A percentile compares a stretch with the other conserved stretches of the same genome.
These are phyloP conservation scores for Talaromyces albobiverticillius DNA, from an alignment of 2,329 filamentous ascomycete species.

Conservation along the genomic window DNA sequence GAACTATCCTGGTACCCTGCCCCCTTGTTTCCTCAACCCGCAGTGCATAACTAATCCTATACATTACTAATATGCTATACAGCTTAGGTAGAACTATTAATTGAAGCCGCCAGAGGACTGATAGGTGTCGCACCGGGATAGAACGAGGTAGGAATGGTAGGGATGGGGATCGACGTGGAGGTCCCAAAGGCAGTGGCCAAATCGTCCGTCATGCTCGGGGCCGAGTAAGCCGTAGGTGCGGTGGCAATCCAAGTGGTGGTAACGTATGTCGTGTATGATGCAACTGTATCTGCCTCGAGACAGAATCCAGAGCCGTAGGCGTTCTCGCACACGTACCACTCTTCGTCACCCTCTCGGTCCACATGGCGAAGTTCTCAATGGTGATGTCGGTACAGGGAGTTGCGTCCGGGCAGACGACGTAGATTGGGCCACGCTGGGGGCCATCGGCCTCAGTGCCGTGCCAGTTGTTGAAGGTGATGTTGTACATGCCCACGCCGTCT, in stretches of 20 bases:
- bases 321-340: constrained; percentile 48
- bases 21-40: too few relatives aligned
- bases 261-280: constrained; percentile 19
- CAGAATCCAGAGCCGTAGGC: constrained; percentile 51
- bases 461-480: constrained; percentile 57
- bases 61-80: too few relatives aligned
- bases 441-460: constrained; percentile 53
- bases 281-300: constrained; percentile 31
- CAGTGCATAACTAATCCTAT: too few relatives aligned
- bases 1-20: too few relatives aligned
- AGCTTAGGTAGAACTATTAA: too few relatives aligned
- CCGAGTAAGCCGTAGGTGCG: constrained; percentile 28
- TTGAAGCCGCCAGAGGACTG: constrained; percentile 16
- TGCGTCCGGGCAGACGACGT: constrained; percentile 49
- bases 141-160: constrained; percentile 28
- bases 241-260: constrained; percentile 34
- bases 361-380: constrained; percentile 52
- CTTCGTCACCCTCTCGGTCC: constrained; percentile 34
- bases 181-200: constrained; percentile 25
- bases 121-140: constrained; percentile 30
- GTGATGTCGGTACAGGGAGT: constrained; percentile 54
- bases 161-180: constrained; percentile 25
- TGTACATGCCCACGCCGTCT: constrained; percentile 51
- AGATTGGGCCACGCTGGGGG: constrained; percentile 51
- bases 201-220: constrained; percentile 26